Percentiles rank a stretch among this genome's conserved stretches.
phyloP scores from a whole-genome alignment of 148 eudicot species.

The Rhododendron molle region DNA sequence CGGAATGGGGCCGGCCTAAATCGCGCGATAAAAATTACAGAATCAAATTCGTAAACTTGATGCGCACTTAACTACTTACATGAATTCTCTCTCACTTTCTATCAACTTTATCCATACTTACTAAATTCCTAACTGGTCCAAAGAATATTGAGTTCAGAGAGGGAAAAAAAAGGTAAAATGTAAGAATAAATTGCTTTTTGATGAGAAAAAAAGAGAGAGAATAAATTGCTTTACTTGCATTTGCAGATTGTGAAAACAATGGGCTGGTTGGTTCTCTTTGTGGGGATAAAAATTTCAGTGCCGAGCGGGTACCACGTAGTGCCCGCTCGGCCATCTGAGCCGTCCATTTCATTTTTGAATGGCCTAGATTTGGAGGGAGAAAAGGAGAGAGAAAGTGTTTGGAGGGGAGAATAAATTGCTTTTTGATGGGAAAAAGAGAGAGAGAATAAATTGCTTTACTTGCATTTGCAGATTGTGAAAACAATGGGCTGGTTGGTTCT shows the following conservation, averaged over 20 bases:
- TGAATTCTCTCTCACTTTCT: neutral
- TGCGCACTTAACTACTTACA: neutral
- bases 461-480: neutral
- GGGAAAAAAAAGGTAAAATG: neutral
- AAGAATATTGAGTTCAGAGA: neutral
- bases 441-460: neutral
- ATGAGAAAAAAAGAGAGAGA: neutral
- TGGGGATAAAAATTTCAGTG: too few species aligned
- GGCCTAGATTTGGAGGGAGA: too few species aligned
- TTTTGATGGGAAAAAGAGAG: neutral
- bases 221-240: neutral
- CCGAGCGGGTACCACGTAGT: too few species aligned
- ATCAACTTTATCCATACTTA: neutral
- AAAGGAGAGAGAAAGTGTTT: too few species aligned
- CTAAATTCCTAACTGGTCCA: neutral
- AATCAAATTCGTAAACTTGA: neutral
- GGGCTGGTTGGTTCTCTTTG: conserved; percentile 1
- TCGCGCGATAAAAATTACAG: neutral
- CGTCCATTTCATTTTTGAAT: too few species aligned
- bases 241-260: neutral
- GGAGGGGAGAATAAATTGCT: neutral
- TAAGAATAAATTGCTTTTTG: neutral
- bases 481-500: conserved; percentile 1
- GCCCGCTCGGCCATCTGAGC: too few species aligned
- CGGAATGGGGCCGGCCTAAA: too few species aligned